These are phyloP conservation scores for Aspergillus ostianus DNA, from an alignment of 495 filamentous ascomycete genomes.

Conservation along the genomic window DNA sequence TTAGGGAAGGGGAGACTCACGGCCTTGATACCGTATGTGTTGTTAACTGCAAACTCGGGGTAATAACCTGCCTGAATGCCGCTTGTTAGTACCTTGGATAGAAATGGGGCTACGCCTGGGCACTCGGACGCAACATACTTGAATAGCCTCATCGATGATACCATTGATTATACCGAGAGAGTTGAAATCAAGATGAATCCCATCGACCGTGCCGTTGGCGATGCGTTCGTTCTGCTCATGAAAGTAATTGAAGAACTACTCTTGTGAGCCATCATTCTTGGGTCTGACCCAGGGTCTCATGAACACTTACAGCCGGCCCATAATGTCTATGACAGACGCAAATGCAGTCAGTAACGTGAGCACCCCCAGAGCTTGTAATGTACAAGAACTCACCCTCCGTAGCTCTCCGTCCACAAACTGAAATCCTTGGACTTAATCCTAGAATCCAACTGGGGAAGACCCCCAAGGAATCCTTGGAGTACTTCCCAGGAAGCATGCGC, in stretches of 20 bases:
- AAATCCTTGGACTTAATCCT: constrained; percentile 54
- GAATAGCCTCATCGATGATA: constrained; percentile 69
- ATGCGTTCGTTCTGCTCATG: constrained; percentile 59
- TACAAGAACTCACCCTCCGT: constrained; percentile 56
- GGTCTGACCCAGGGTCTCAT: constrained; percentile 35
- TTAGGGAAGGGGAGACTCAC: constrained; percentile 29
- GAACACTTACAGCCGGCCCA: constrained; percentile 46
- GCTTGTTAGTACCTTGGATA: neutral
- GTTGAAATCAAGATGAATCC: constrained; percentile 45
- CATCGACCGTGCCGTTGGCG: constrained; percentile 39
- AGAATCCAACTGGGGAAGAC: constrained; percentile 46
- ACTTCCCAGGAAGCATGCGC: constrained; percentile 57
- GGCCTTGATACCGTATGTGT: constrained; percentile 70
- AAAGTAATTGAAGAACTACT: constrained; percentile 52
- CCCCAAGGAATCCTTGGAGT: constrained; percentile 54
- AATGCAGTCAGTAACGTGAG: constrained; percentile 10
- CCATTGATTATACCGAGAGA: constrained; percentile 62
- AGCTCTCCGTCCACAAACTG: constrained; percentile 52
- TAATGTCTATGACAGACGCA: constrained; percentile 36
- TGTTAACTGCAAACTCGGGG: constrained; percentile 65
- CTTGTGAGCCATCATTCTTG: constrained; percentile 30
- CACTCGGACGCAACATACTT: constrained; percentile 26
- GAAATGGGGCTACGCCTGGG: neutral
- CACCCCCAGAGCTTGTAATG: constrained; percentile 16
- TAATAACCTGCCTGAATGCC: constrained; percentile 52